Conservation (phyloP, 2,329 filamentous ascomycete species). For the Trichoderma breve region DNA sequence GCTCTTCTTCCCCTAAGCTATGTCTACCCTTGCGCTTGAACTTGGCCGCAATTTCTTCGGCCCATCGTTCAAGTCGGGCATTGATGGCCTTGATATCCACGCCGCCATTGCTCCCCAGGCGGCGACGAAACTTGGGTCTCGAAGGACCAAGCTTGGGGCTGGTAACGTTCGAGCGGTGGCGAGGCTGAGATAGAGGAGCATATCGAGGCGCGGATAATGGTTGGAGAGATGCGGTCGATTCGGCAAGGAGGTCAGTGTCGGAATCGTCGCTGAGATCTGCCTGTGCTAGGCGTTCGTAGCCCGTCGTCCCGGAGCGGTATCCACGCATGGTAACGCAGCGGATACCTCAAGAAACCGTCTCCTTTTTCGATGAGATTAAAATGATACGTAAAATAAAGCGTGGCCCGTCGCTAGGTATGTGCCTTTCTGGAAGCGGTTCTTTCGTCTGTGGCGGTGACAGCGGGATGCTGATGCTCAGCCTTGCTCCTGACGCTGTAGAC, state of each 20-base stretch:
- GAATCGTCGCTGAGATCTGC: constrained; percentile 75
- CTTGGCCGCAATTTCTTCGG: constrained; percentile 94
- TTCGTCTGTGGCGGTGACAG: not conserved
- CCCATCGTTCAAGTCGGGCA: constrained; percentile 90
- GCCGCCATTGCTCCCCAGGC: constrained; percentile 70
- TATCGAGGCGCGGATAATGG: constrained; percentile 60
- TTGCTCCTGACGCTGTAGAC: not conserved
- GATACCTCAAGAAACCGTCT: not conserved
- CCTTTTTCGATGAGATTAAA: not conserved
- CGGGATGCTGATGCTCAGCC: not conserved
- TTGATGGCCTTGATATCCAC: constrained; percentile 99
- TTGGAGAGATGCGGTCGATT: constrained; percentile 56
- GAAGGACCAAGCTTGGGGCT: constrained; percentile 46
- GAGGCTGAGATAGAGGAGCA: constrained; percentile 61
- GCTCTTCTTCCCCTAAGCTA: constrained; percentile 72
- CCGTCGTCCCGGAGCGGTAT: constrained; percentile 69
- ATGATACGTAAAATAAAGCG: not conserved
- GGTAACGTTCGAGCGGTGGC: constrained; percentile 59
- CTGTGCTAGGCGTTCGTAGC: constrained; percentile 82
- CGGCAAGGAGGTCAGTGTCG: constrained; percentile 59
- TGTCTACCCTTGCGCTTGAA: constrained; percentile 87
- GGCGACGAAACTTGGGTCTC: constrained; percentile 45
- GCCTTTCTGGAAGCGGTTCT: not conserved
- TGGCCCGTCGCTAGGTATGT: not conserved
- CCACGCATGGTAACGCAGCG: constrained; percentile 56